phyloP scores from a whole-genome alignment of 305 asterid species.

The Andrographis paniculata region DNA sequence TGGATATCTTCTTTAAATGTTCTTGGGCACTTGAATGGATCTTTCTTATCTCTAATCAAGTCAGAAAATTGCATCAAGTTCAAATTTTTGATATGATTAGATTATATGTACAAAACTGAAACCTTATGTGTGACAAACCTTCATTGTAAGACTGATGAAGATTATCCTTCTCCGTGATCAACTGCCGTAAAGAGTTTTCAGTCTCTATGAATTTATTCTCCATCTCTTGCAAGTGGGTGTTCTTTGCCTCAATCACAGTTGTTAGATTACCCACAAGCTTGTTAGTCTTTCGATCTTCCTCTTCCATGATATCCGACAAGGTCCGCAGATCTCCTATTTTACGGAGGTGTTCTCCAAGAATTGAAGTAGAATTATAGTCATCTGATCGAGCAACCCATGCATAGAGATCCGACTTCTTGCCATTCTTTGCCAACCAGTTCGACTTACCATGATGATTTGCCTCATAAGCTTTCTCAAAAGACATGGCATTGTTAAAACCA shows the following conservation, averaged over 20 bases:
- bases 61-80: slow-evolving; percentile 16
- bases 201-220: slow-evolving; percentile 65
- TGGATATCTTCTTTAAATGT: slow-evolving; percentile 57
- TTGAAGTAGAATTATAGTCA: slow-evolving; percentile 51
- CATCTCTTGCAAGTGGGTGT: slow-evolving; percentile 36
- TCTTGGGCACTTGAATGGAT: slow-evolving; percentile 61
- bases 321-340: slow-evolving; percentile 85
- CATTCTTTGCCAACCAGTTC: slow-evolving; percentile 45
- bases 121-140: slow-evolving; percentile 33
- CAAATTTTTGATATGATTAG: slow-evolving; percentile 12
- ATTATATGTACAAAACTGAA: slow-evolving; percentile 11
- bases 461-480: slow-evolving; percentile 49
- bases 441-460: slow-evolving; percentile 50
- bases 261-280: slow-evolving; percentile 59
- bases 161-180: slow-evolving; percentile 60
- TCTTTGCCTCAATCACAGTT: slow-evolving; percentile 64
- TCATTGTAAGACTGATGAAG: slow-evolving; percentile 65
- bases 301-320: slow-evolving; percentile 75
- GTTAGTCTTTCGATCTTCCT: slow-evolving; percentile 62
- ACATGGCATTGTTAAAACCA: slow-evolving; percentile 54
- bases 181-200: slow-evolving; percentile 40
- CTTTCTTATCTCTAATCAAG: slow-evolving; percentile 52
- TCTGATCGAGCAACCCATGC: slow-evolving; percentile 96
- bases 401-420: slow-evolving; percentile 34
- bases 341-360: slow-evolving; percentile 77